Evolutionary conservation across 2,329 filamentous ascomycete genomes (phyloP).

Genomic region (Colletotrichum godetiae): DNA sequence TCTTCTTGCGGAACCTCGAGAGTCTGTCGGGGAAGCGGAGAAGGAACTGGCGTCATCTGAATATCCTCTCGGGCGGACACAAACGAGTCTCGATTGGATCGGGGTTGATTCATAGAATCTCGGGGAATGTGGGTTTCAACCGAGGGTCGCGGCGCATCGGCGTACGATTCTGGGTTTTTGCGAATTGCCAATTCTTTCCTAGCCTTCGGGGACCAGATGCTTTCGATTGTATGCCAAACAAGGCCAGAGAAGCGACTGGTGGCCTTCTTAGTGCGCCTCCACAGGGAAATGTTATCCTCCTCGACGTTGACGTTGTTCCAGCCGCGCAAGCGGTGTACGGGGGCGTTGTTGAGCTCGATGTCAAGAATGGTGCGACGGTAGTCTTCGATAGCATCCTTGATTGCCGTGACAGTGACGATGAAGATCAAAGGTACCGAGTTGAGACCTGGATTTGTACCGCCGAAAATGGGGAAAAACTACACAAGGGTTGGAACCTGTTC

Average conservation of each 20-base stretch:
- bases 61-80: constrained; percentile 76
- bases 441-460: constrained; percentile 88
- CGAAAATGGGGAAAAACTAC: constrained; percentile 97
- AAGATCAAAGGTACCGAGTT: constrained; percentile 93
- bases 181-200: constrained; percentile 60
- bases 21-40: constrained; percentile 68
- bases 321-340: constrained; percentile 87
- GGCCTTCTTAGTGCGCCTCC: constrained; percentile 93
- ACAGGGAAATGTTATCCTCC: constrained; percentile 85
- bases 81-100: constrained; percentile 58
- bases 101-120: constrained; percentile 59
- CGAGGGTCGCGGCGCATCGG: constrained; percentile 64
- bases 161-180: constrained; percentile 52
- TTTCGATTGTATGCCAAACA: constrained; percentile 60
- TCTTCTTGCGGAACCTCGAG: constrained; percentile 53
- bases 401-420: constrained; percentile 86
- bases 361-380: constrained; percentile 92
- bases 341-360: constrained; percentile 94
- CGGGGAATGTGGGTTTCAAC: constrained; percentile 70
- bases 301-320: constrained; percentile 95
- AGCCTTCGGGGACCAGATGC: constrained; percentile 63
- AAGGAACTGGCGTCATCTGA: constrained; percentile 95
- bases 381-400: constrained; percentile 97
- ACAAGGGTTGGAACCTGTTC: constrained; percentile 27
- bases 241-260: constrained; percentile 71